Evolutionary conservation across 345 rosid species (phyloP).

Genomic region (Eucalyptus sideroxylon): DNA sequence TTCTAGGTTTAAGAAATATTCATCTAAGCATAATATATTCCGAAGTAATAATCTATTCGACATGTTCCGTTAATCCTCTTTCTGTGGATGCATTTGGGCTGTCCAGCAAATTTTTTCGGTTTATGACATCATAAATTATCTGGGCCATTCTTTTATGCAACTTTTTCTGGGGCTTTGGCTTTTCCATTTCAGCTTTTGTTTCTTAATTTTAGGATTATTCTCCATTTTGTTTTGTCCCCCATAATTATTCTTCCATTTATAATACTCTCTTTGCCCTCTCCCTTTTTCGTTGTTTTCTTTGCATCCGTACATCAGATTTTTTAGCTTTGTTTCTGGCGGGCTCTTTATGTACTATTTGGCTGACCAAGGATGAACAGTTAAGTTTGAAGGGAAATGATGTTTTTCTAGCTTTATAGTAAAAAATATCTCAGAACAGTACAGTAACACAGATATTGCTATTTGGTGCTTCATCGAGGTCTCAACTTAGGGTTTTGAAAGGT

Average conservation of each 20-base stretch:
- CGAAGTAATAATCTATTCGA: neutral
- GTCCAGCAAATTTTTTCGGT: neutral
- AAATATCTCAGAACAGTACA: neutral
- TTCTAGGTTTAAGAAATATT: neutral
- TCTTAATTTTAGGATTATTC: neutral
- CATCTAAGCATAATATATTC: neutral
- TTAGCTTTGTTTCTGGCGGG: neutral
- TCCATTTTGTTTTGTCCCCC: neutral
- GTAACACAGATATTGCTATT: neutral
- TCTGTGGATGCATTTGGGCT: neutral
- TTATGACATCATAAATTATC: neutral
- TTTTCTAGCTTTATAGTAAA: neutral
- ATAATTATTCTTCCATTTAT: neutral
- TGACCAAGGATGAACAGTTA: neutral
- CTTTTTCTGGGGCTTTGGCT: neutral
- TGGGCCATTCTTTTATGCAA: neutral
- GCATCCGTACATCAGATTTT: neutral
- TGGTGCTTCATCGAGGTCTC: neutral
- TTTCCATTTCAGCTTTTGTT: neutral
- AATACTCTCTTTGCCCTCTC: neutral
- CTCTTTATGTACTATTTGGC: neutral
- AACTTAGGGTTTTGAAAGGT: neutral
- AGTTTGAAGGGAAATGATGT: neutral
- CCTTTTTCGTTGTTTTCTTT: neutral
- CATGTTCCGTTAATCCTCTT: neutral